These are phyloP conservation scores for Firmiana major DNA, from an alignment of 345 rosid genomes.

Conservation along the genomic window DNA sequence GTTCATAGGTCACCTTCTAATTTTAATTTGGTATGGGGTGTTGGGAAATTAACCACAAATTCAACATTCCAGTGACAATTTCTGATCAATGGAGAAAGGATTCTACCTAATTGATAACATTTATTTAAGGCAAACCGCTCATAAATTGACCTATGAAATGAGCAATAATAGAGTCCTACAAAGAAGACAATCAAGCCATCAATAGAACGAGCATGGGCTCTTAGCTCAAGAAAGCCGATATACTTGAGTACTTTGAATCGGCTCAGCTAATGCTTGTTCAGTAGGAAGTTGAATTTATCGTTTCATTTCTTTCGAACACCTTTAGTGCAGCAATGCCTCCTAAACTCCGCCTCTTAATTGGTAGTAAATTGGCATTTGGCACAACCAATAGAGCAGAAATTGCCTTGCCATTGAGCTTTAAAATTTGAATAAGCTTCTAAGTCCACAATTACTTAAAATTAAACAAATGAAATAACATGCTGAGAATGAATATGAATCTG, in stretches of 20 bases:
- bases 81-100: neutral
- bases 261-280: neutral
- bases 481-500: too few relatives aligned
- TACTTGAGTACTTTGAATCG: neutral
- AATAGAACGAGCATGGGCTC: neutral
- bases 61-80: neutral
- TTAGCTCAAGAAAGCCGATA: neutral
- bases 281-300: neutral
- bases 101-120: too few relatives aligned
- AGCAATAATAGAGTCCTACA: neutral
- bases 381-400: neutral
- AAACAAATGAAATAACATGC: neutral
- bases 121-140: too few relatives aligned
- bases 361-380: neutral
- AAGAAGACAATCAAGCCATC: neutral
- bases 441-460: too few relatives aligned
- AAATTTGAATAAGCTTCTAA: neutral
- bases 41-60: neutral
- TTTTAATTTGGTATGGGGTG: neutral
- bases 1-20: slow-evolving; percentile 20
- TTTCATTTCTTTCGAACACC: neutral
- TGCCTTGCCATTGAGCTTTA: neutral
- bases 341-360: neutral
- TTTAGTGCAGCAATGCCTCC: neutral
- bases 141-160: neutral